Percentiles rank a stretch among this genome's conserved stretches.
These are phyloP conservation scores for Trichosanthes cucumerina DNA, from an alignment of 306 rosid genomes.

Conservation along the genomic window DNA sequence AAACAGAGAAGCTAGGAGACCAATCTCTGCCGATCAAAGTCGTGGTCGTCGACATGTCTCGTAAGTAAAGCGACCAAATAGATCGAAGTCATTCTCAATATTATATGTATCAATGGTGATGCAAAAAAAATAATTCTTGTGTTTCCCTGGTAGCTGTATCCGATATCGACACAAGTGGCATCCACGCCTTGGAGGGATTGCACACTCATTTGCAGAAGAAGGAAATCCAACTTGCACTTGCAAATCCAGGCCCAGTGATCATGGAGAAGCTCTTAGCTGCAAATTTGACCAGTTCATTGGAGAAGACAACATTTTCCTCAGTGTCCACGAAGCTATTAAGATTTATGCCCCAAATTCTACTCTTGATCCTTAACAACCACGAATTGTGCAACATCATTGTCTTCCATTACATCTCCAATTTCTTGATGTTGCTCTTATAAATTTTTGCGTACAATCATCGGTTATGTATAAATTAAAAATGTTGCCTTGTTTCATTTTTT, in stretches of 20 bases:
- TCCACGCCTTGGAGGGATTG: constrained; percentile 51
- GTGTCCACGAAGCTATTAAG: constrained; percentile 60
- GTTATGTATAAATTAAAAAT: not conserved
- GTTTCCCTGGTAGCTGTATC: constrained; percentile 48
- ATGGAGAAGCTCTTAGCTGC: constrained; percentile 63
- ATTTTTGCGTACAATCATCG: not conserved
- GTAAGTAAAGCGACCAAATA: constrained; percentile 28
- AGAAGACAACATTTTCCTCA: constrained; percentile 44
- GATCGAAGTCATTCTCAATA: not conserved
- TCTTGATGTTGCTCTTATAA: not conserved
- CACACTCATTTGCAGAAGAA: constrained; percentile 40
- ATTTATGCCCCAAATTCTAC: constrained; percentile 21
- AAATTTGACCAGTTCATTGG: constrained; percentile 39
- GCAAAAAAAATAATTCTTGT: not conserved
- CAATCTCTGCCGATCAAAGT: constrained; percentile 23
- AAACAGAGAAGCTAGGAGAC: constrained; percentile 25
- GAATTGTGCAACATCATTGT: not conserved
- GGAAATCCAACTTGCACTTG: constrained; percentile 47
- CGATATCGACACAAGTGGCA: constrained; percentile 79
- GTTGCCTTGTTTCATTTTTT: not conserved
- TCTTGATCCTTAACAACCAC: constrained; percentile 12
- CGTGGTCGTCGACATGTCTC: constrained; percentile 64
- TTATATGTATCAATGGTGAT: not conserved
- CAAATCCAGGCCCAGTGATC: constrained; percentile 73
- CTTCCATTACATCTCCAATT: not conserved